Conservation (phyloP, 257 asterid species). For the Fraxinus excelsior region DNA sequence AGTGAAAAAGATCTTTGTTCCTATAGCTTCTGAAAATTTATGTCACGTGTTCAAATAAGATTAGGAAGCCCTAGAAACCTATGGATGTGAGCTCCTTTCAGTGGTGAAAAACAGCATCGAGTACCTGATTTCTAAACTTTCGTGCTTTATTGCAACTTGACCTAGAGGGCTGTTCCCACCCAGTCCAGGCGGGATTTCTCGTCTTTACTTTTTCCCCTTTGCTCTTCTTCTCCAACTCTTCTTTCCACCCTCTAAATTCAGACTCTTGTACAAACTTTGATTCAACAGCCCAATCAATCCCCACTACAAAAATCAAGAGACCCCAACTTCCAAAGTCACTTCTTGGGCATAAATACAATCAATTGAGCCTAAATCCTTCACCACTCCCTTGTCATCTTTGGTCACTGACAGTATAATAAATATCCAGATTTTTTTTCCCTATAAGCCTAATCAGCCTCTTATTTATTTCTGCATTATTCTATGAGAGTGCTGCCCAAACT, state of each 20-base stretch:
- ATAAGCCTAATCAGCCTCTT: too few species aligned
- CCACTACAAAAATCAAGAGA: too few species aligned
- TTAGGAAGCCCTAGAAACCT: neutral
- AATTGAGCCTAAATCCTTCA: too few species aligned
- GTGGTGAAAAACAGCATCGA: neutral
- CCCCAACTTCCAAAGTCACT: neutral
- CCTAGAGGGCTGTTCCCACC: neutral
- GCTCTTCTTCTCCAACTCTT: neutral
- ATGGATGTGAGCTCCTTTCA: neutral
- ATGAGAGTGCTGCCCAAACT: neutral
- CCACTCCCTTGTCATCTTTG: too few species aligned
- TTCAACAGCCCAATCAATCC: neutral
- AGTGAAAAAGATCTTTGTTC: neutral
- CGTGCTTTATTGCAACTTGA: conserved; percentile 10
- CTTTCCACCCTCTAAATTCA: conserved; percentile 5
- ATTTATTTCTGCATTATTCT: too few species aligned
- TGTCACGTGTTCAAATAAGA: neutral
- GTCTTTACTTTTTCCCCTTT: neutral
- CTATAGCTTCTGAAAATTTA: conserved; percentile 3
- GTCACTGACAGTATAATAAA: too few species aligned
- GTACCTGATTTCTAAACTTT: neutral
- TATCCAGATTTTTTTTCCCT: too few species aligned
- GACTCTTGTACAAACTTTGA: neutral
- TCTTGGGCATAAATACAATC: neutral
- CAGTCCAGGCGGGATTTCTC: neutral